Evolutionary conservation across 2,329 filamentous ascomycete genomes (phyloP), one percentile per base, ranked within the genome.

Genomic region (Phymatotrichopsis omnivora): DNA sequence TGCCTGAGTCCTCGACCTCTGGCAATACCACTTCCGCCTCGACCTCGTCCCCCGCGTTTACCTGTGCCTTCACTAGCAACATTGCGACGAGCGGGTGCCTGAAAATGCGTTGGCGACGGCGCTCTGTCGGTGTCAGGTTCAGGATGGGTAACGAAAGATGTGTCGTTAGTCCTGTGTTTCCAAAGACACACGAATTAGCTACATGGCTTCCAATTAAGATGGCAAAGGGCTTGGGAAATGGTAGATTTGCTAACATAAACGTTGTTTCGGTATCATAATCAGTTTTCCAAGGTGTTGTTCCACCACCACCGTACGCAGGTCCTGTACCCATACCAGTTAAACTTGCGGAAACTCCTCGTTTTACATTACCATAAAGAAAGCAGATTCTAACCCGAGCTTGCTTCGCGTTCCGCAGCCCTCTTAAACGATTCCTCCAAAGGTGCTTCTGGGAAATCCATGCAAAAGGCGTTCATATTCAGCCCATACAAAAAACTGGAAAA

Each of bases 391-490:
- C 45, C 58, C 52, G 25, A 35, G 49, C 57, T 43, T 38, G 32
- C 33, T 16, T 46, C 32, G 17, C 49, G 37, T 17, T 47, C 35
- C 22, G 41, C 43, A 47, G 56, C 57, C 38, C 23, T 58, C 19
- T 58, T 56, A 3, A 60, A 56, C 16, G 56, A 61, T 33, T 61
- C 63, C 6, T 56, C 54, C 11, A 56, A 7, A 22, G 53, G 57
- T 8, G 51, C 46, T 76, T 98, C 91, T 0, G 86, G 84, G 55
- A 95, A 98, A 63, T 98, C 91, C 24, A 96, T 87, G 63, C 89
- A 96, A 63, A 96, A 98, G 1, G 91, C 91, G 64, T 95, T 96
- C 87, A 98, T 95, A 61, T 96, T 96, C 62, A 98, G 65, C 2
- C 91, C 91, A 59, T 96, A 98, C 34, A 98, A 67, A 60, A 98